phyloP scores from a whole-genome alignment of 192 early-diverging fungal species.

The Spizellomyces punctatus region DNA sequence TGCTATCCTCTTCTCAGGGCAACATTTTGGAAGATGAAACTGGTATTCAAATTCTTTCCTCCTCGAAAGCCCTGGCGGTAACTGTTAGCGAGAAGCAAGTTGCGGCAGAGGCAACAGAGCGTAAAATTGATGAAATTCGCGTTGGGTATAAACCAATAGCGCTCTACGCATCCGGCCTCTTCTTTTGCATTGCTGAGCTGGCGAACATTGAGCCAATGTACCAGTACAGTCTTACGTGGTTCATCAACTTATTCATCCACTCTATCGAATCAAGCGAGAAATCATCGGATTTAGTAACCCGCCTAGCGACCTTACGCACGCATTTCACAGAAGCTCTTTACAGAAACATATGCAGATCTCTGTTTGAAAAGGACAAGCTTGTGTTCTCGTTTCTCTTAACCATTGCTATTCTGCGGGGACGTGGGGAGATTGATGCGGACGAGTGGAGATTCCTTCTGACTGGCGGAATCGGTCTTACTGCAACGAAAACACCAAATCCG shows the following conservation, averaged over 20 bases:
- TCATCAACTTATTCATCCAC: constrained; percentile 60
- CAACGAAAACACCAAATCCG: constrained; percentile 36
- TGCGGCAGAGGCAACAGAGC: constrained; percentile 61
- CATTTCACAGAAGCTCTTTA: constrained; percentile 64
- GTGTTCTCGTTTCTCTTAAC: constrained; percentile 61
- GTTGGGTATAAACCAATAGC: constrained; percentile 64
- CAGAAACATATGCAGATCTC: constrained; percentile 60
- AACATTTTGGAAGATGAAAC: constrained; percentile 70
- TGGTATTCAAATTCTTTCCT: constrained; percentile 62
- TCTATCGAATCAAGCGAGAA: constrained; percentile 61
- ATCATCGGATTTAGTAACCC: constrained; percentile 50
- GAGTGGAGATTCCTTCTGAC: constrained; percentile 61
- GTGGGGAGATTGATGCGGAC: constrained; percentile 52
- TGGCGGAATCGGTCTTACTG: constrained; percentile 53
- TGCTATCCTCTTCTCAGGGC: constrained; percentile 58
- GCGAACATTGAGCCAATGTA: constrained; percentile 70
- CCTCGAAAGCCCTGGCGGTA: constrained; percentile 63
- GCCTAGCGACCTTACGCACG: constrained; percentile 47
- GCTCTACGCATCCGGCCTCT: constrained; percentile 52
- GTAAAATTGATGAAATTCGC: constrained; percentile 64
- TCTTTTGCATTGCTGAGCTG: constrained; percentile 66
- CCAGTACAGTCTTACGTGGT: constrained; percentile 65
- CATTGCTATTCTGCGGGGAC: constrained; percentile 49
- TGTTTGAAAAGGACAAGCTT: constrained; percentile 70
- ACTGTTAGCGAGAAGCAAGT: constrained; percentile 63